Conservation (phyloP, 495 filamentous ascomycete genomes). For the Neurospora sp. region DNA sequence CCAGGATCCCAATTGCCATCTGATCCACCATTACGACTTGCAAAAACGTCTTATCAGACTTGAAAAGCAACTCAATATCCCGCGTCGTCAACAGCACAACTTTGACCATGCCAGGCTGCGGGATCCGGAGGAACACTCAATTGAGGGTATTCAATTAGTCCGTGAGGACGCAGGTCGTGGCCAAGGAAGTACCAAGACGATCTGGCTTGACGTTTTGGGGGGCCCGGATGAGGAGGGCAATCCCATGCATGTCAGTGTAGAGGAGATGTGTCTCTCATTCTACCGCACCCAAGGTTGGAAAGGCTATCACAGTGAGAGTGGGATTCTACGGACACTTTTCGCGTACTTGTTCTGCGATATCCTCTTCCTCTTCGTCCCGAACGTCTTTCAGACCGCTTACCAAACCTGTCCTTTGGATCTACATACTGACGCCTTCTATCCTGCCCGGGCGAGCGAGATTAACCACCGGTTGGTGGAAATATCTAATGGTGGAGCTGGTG, state of each 20-base stretch:
- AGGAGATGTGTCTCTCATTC: conserved; percentile 83
- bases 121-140: conserved; percentile 61
- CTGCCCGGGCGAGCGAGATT: conserved; percentile 73
- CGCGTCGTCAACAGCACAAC: conserved; percentile 81
- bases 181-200: conserved; percentile 56
- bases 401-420: conserved; percentile 91
- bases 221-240: conserved; percentile 54
- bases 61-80: conserved; percentile 73
- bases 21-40: conserved; percentile 88
- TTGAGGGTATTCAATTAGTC: conserved; percentile 69
- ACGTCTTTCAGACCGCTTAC: conserved; percentile 91
- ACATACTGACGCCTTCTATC: conserved; percentile 89
- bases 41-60: conserved; percentile 88
- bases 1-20: conserved; percentile 75
- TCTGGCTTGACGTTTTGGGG: conserved; percentile 72
- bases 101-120: conserved; percentile 73
- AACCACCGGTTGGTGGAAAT: conserved; percentile 81
- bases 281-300: conserved; percentile 84
- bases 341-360: conserved; percentile 89
- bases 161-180: conserved; percentile 36
- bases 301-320: conserved; percentile 86
- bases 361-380: conserved; percentile 86
- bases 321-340: conserved; percentile 83
- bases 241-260: conserved; percentile 42
- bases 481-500: conserved; percentile 57